Conservation (phyloP, 2,329 filamentous ascomycete species). For the Aspergillus felis region DNA sequence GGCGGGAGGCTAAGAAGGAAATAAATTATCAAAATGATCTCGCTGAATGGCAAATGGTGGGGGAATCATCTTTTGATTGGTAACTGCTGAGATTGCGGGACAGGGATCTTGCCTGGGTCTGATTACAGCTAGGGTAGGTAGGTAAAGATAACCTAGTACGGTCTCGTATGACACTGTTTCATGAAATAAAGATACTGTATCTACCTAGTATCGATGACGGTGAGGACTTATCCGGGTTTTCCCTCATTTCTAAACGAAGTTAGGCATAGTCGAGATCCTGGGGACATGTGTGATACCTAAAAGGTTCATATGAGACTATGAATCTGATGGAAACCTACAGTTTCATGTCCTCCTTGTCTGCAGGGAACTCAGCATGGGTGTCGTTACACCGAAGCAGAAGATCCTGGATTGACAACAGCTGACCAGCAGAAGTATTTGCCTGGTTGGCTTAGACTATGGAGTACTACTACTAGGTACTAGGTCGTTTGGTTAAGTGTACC, state of each 20-base stretch:
- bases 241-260: background rate
- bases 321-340: background rate
- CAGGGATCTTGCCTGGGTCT: slow-evolving; percentile 22
- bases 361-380: background rate
- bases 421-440: background rate
- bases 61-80: slow-evolving; percentile 27
- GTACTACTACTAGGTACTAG: background rate
- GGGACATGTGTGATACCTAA: background rate
- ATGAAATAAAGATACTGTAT: slow-evolving; percentile 11
- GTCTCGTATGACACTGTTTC: slow-evolving; percentile 9
- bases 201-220: slow-evolving; percentile 3
- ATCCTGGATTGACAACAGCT: background rate
- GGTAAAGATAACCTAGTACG: slow-evolving; percentile 2
- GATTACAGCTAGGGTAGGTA: slow-evolving; percentile 11
- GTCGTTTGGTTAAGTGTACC: background rate
- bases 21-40: slow-evolving; percentile 8
- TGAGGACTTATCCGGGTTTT: background rate
- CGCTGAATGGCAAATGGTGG: slow-evolving; percentile 18
- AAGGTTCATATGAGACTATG: background rate
- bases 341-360: background rate
- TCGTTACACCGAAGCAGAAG: background rate
- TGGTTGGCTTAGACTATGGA: background rate
- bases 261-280: background rate
- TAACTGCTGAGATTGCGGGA: slow-evolving; percentile 23
- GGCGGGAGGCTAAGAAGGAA: slow-evolving; percentile 2